These are phyloP conservation scores for Flaveria brownii DNA, from an alignment of 129 eudicot species.

Conservation along the genomic window DNA sequence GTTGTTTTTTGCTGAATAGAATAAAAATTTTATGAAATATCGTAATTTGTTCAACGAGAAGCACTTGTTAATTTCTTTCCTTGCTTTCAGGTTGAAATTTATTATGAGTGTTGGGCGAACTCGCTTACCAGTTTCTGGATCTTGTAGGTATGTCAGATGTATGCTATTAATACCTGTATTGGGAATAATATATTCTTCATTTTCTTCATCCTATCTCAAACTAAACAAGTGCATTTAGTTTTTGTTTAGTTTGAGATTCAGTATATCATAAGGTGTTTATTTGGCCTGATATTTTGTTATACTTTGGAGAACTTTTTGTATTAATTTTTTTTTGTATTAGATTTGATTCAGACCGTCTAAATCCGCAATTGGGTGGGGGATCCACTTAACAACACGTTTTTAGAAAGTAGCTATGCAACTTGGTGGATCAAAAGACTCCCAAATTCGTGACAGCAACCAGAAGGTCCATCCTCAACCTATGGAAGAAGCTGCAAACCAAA, in stretches of 20 bases:
- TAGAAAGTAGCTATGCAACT: conserved; percentile 87
- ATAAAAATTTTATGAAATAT: neutral
- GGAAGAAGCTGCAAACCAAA: conserved; percentile 84
- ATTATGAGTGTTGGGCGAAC: conserved; percentile 39
- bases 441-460: conserved; percentile 83
- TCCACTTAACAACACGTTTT: conserved; percentile 19
- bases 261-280: neutral
- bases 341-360: conserved; percentile 19
- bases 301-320: neutral
- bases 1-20: neutral
- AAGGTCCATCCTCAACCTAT: conserved; percentile 99
- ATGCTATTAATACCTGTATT: neutral
- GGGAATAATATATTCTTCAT: neutral
- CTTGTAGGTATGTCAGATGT: conserved; percentile 30
- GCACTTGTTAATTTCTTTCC: neutral
- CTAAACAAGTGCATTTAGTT: neutral
- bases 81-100: conserved; percentile 31
- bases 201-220: neutral
- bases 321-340: neutral
- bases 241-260: neutral
- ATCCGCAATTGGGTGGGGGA: conserved; percentile 30
- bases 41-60: neutral
- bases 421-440: conserved; percentile 74
- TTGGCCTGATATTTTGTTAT: neutral
- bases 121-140: conserved; percentile 30